Evolutionary conservation across 1,139 yeast genomes (phyloP).

Genomic region (Saccharomycopsis phalli): DNA sequence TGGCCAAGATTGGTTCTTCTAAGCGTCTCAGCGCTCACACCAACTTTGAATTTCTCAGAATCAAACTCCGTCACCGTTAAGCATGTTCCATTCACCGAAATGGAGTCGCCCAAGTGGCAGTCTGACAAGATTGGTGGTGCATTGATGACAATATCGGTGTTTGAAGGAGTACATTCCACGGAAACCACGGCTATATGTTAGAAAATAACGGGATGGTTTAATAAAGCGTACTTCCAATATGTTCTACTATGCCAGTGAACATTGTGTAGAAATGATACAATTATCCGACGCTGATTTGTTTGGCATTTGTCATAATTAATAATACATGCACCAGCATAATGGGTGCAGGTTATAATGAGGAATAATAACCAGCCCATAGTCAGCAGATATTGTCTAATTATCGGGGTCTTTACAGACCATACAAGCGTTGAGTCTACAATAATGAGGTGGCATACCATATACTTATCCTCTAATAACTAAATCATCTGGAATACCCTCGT

Average conservation of each 20-base stretch:
- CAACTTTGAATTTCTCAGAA: slow-evolving; percentile 63
- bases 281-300: no score
- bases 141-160: slow-evolving; percentile 40
- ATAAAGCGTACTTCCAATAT: background rate
- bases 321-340: no score
- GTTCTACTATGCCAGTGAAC: slow-evolving; percentile 8
- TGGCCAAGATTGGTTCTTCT: slow-evolving; percentile 69
- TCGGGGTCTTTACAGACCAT: no score
- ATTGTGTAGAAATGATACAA: no score
- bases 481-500: slow-evolving; percentile 77
- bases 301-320: no score
- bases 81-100: slow-evolving; percentile 82
- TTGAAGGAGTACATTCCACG: slow-evolving; percentile 75
- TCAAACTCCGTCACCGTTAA: slow-evolving; percentile 86
- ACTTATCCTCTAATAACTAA: slow-evolving; percentile 27
- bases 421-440: no score
- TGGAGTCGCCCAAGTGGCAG: slow-evolving; percentile 88
- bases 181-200: slow-evolving; percentile 36
- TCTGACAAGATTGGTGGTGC: slow-evolving; percentile 61
- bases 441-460: no score
- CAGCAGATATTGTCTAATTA: no score
- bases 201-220: background rate
- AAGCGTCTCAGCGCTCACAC: slow-evolving; percentile 88
- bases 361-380: no score
- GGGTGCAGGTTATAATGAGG: no score